These are phyloP conservation scores for Didymella pinodella DNA, from an alignment of 2,329 filamentous ascomycete species.

Conservation along the genomic window DNA sequence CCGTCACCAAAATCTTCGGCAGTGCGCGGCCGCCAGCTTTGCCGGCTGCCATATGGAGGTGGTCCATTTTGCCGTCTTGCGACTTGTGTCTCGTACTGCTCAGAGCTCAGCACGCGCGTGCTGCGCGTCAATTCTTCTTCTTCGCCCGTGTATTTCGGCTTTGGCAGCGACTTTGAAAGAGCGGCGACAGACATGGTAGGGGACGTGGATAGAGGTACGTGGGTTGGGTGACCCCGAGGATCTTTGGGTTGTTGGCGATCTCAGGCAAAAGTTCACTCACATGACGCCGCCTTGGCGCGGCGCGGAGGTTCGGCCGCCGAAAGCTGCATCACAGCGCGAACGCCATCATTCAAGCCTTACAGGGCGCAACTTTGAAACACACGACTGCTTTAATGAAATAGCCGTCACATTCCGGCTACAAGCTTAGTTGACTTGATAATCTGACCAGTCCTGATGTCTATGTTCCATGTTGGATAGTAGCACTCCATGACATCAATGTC, in stretches of 20 bases:
- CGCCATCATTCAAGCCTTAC: background rate
- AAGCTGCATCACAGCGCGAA: background rate
- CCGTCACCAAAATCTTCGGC: slow-evolving; percentile 96
- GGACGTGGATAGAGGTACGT: slow-evolving; percentile 17
- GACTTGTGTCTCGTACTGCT: slow-evolving; percentile 85
- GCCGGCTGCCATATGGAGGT: slow-evolving; percentile 84
- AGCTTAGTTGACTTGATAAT: background rate
- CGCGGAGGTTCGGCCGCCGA: background rate
- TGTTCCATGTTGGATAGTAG: background rate
- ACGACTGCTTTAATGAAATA: background rate
- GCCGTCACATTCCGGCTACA: background rate
- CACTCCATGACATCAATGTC: background rate
- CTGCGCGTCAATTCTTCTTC: slow-evolving; percentile 84
- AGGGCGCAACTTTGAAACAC: background rate
- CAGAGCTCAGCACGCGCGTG: slow-evolving; percentile 80
- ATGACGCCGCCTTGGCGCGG: background rate
- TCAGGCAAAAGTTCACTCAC: slow-evolving; percentile 19
- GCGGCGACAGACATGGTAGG: slow-evolving; percentile 59
- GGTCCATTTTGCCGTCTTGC: slow-evolving; percentile 75
- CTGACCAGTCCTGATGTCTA: background rate
- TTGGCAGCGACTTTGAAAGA: slow-evolving; percentile 81
- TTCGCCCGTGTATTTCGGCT: slow-evolving; percentile 89
- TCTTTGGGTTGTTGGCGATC: slow-evolving; percentile 4
- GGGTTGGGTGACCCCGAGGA: slow-evolving; percentile 8
- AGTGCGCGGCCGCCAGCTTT: slow-evolving; percentile 87